Conservation (phyloP, 169 alveolate genomes). For the Eimeria sp. region DNA sequence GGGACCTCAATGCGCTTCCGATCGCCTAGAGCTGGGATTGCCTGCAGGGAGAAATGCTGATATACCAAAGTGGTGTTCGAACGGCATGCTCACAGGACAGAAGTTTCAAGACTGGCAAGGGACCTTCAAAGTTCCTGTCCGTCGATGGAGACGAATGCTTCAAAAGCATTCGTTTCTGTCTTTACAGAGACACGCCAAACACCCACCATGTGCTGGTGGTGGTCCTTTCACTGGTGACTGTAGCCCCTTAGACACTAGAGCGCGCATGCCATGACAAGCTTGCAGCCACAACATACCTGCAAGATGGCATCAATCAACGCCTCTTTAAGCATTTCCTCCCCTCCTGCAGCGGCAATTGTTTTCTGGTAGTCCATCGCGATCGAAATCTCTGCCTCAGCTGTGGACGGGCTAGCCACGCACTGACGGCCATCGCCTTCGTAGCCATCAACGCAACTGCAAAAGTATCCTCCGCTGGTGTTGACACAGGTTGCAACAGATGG, state of each 20-base stretch:
- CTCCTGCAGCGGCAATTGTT: constrained; percentile 61
- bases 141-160: neutral
- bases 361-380: constrained; percentile 63
- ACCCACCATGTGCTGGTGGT: neutral
- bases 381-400: constrained; percentile 49
- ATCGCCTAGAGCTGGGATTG: constrained; percentile 45
- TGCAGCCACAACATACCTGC: constrained; percentile 37
- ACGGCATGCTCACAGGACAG: neutral
- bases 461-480: constrained; percentile 86
- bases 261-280: neutral
- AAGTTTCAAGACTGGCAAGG: neutral
- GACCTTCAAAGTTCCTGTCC: neutral
- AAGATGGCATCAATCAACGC: constrained; percentile 47
- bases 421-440: constrained; percentile 86
- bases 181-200: neutral
- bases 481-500: constrained; percentile 84
- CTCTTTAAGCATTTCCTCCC: constrained; percentile 31
- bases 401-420: constrained; percentile 79
- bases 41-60: constrained; percentile 15
- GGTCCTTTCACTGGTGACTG: neutral
- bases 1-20: constrained; percentile 39
- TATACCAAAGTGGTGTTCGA: no score
- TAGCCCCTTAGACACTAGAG: neutral
- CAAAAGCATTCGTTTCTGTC: neutral
- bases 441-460: constrained; percentile 86